phyloP scores from a whole-genome alignment of 2,329 filamentous ascomycete species.

The Onygenales sp. region DNA sequence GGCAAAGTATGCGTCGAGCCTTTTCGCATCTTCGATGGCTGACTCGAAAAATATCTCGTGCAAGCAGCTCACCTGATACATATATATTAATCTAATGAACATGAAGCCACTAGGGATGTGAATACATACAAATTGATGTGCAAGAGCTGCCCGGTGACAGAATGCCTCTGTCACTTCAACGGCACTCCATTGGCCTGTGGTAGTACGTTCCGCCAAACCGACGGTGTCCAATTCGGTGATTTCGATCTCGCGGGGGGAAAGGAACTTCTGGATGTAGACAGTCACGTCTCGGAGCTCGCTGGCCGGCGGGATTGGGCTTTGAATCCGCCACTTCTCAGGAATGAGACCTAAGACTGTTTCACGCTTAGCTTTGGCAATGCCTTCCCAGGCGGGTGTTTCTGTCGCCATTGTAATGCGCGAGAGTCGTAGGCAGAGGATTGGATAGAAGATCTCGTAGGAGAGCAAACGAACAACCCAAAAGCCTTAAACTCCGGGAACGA shows the following conservation, averaged over 20 bases:
- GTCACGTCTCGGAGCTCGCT: conserved; percentile 49
- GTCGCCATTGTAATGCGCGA: conserved; percentile 11
- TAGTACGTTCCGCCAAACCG: conserved; percentile 46
- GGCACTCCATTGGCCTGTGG: conserved; percentile 46
- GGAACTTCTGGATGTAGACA: conserved; percentile 48
- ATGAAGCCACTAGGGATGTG: background rate
- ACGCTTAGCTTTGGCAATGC: conserved; percentile 43
- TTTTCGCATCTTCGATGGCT: conserved; percentile 40
- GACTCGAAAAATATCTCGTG: conserved; percentile 47
- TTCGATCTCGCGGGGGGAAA: conserved; percentile 44
- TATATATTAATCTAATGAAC: background rate
- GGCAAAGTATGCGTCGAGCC: conserved; percentile 39
- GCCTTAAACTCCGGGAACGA: too few species aligned
- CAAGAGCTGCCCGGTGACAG: conserved; percentile 47
- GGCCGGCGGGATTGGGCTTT: conserved; percentile 36
- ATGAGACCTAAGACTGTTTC: conserved; percentile 45
- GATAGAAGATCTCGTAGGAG: background rate
- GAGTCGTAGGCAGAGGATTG: background rate
- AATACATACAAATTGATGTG: conserved; percentile 47
- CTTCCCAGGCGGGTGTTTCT: conserved; percentile 35
- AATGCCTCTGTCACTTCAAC: conserved; percentile 48
- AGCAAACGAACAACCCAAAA: too few species aligned
- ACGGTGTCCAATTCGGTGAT: conserved; percentile 54
- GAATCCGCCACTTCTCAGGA: conserved; percentile 47
- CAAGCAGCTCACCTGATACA: conserved; percentile 36